A percentile compares a stretch with the other conserved stretches of the same genome.
Conservation (phyloP, 768 basidiomycete genomes). For the Leccinellum albellum region DNA sequence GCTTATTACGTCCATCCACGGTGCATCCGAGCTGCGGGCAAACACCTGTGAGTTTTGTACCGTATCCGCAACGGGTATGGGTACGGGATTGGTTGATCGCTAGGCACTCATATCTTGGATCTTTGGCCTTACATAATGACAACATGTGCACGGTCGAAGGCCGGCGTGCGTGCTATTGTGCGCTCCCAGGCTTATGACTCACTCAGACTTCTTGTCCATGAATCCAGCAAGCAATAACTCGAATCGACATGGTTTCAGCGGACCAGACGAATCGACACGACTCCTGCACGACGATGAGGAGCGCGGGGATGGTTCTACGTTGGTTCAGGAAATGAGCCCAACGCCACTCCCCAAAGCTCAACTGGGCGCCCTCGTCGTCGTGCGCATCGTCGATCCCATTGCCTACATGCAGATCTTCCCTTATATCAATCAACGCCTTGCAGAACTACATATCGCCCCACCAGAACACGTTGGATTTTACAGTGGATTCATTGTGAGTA, state of each 20-base stretch:
- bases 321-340: background rate
- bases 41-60: too few species aligned
- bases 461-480: conserved; percentile 10
- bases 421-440: conserved; percentile 9
- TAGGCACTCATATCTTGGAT: background rate
- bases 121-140: background rate
- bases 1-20: background rate
- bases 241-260: background rate
- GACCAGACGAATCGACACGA: background rate
- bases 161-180: background rate
- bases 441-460: background rate
- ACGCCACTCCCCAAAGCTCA: conserved; percentile 3
- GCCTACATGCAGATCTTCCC: conserved; percentile 5
- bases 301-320: background rate
- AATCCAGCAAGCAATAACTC: background rate
- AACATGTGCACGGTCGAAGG: background rate
- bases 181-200: background rate
- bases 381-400: background rate
- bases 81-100: background rate
- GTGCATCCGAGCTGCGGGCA: too few species aligned
- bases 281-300: conserved; percentile 1
- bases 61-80: background rate
- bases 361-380: background rate
- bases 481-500: conserved; percentile 5
- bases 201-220: background rate